These are phyloP conservation scores for Aechmea fasciata DNA, from an alignment of 176 grass and related monocot genomes.

Conservation along the genomic window DNA sequence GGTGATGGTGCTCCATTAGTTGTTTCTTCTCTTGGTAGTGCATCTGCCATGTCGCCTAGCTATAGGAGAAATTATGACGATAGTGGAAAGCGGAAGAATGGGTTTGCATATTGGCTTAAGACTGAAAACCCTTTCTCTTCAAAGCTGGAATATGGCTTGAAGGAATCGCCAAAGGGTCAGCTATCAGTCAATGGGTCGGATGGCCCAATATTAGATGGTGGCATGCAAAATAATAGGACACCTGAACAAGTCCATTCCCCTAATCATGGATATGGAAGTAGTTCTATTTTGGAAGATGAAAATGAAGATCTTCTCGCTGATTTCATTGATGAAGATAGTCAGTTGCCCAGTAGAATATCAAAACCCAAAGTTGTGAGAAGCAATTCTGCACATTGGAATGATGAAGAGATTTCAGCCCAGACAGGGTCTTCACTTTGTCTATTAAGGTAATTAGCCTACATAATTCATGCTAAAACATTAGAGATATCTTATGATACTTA, in stretches of 20 bases:
- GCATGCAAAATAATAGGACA: slow-evolving; percentile 18
- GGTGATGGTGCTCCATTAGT: slow-evolving; percentile 88
- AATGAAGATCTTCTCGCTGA: slow-evolving; percentile 98
- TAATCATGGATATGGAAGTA: slow-evolving; percentile 47
- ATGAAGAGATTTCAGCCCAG: slow-evolving; percentile 83
- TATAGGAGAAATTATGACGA: slow-evolving; percentile 37
- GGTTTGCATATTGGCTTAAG: slow-evolving; percentile 68
- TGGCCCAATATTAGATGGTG: slow-evolving; percentile 24
- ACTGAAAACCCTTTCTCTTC: slow-evolving; percentile 68
- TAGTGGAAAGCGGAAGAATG: slow-evolving; percentile 41
- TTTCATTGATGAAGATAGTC: slow-evolving; percentile 99
- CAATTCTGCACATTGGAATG: slow-evolving; percentile 53
- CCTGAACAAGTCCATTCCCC: slow-evolving; percentile 11
- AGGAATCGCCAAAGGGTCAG: slow-evolving; percentile 58
- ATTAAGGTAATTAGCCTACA: slow-evolving; percentile 61
- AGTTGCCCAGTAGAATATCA: slow-evolving; percentile 79
- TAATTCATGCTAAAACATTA: not conserved
- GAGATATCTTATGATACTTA: not conserved
- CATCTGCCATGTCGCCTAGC: slow-evolving; percentile 34
- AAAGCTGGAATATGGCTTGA: slow-evolving; percentile 50
- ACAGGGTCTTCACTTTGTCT: slow-evolving; percentile 93
- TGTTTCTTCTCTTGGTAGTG: slow-evolving; percentile 32
- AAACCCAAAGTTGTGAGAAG: slow-evolving; percentile 57
- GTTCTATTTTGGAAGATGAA: slow-evolving; percentile 69
- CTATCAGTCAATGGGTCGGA: slow-evolving; percentile 29